These are phyloP conservation scores for Malassezia arunalokei DNA, from an alignment of 1,284 basidiomycete species.

Conservation along the genomic window DNA sequence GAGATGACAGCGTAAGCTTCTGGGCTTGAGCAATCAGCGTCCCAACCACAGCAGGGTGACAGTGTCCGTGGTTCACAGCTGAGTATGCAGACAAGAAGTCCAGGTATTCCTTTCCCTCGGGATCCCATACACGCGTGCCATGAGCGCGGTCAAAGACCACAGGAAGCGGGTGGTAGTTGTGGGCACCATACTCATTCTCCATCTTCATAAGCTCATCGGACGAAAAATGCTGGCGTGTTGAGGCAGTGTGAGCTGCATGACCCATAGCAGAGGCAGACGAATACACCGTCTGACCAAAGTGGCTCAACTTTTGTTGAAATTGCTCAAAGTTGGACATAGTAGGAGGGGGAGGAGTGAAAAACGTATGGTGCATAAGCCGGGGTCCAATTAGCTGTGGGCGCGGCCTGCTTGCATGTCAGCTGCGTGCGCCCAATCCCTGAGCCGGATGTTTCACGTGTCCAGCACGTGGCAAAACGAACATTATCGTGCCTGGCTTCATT, in stretches of 20 bases:
- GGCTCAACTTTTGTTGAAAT: conserved; percentile 7
- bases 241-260: conserved; percentile 15
- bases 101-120: conserved; percentile 58
- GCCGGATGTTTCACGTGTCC: too few species aligned
- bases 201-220: conserved; percentile 61
- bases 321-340: conserved; percentile 11
- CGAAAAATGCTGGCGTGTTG: conserved; percentile 26
- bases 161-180: conserved; percentile 88
- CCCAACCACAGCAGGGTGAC: conserved; percentile 76
- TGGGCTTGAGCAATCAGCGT: conserved; percentile 74
- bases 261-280: conserved; percentile 1
- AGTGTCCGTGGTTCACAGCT: conserved; percentile 74
- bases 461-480: too few species aligned
- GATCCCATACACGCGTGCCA: conserved; percentile 91
- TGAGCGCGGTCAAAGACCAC: conserved; percentile 81
- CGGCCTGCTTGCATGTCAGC: too few species aligned
- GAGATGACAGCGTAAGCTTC: conserved; percentile 80
- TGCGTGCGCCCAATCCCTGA: too few species aligned
- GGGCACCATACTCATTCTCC: conserved; percentile 71
- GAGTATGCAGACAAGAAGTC: conserved; percentile 90
- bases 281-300: not conserved
- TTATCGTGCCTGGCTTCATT: too few species aligned
- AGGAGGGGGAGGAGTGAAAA: not conserved
- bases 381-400: too few species aligned
- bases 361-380: not conserved